Percentiles rank a stretch among this genome's conserved stretches.
These are phyloP conservation scores for Udeniomyces megalosporus DNA, from an alignment of 768 basidiomycete genomes.

Conservation along the genomic window DNA sequence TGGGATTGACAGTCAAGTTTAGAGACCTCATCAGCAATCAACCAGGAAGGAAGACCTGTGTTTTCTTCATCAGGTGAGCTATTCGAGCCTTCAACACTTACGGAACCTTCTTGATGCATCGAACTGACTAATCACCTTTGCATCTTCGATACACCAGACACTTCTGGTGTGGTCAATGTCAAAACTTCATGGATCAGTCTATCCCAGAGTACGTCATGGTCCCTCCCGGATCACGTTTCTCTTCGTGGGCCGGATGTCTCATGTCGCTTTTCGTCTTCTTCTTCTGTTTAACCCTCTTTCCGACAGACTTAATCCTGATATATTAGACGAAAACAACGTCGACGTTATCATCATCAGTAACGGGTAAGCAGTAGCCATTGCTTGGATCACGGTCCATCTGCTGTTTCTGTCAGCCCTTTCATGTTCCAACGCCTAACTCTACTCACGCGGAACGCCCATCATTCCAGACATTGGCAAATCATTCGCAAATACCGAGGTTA, in stretches of 20 bases:
- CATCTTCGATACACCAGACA: constrained; percentile 22
- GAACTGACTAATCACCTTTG: too few relatives aligned
- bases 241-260: constrained; percentile 23
- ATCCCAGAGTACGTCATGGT: too few relatives aligned
- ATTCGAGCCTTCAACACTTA: too few relatives aligned
- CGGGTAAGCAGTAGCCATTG: constrained; percentile 19
- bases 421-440: too few relatives aligned
- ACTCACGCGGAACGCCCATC: too few relatives aligned
- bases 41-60: constrained; percentile 21
- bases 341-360: constrained; percentile 22
- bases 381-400: too few relatives aligned
- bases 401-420: too few relatives aligned
- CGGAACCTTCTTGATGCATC: too few relatives aligned
- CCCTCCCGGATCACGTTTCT: constrained; percentile 25
- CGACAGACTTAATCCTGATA: not conserved
- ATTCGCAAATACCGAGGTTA: constrained; percentile 24
- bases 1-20: constrained; percentile 16
- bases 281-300: not conserved
- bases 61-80: constrained; percentile 18
- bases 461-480: constrained; percentile 28
- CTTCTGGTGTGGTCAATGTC: constrained; percentile 27
- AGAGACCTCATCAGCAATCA: constrained; percentile 14
- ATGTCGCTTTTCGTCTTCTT: constrained; percentile 21
- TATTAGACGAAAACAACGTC: not conserved
- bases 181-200: constrained; percentile 27